These are phyloP conservation scores for Colletotrichum agaves DNA, from an alignment of 2,329 filamentous ascomycete genomes.

Conservation along the genomic window DNA sequence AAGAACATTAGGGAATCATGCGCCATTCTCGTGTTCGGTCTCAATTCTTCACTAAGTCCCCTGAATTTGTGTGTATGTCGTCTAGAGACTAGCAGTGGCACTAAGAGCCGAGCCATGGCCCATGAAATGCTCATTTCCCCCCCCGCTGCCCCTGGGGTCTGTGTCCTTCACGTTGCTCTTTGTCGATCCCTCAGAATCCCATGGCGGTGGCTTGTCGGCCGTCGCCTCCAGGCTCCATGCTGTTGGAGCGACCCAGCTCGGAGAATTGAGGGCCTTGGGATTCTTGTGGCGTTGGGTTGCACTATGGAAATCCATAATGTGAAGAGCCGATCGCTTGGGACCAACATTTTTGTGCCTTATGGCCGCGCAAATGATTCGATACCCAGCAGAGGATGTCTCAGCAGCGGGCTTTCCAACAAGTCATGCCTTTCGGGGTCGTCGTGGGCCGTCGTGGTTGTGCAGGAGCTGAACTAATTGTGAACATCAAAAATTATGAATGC, in stretches of 20 bases:
- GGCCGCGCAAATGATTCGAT: slow-evolving; percentile 24
- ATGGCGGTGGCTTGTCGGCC: slow-evolving; percentile 27
- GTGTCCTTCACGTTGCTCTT: slow-evolving; percentile 21
- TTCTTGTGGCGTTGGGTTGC: slow-evolving; percentile 23
- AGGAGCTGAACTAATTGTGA: background rate
- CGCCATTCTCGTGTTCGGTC: slow-evolving; percentile 29
- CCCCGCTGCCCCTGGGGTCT: slow-evolving; percentile 19
- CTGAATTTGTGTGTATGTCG: slow-evolving; percentile 34
- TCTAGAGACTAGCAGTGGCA: slow-evolving; percentile 29
- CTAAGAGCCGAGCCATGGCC: slow-evolving; percentile 30
- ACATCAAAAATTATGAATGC: slow-evolving; percentile 17
- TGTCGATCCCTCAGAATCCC: slow-evolving; percentile 29
- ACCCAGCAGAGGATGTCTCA: background rate
- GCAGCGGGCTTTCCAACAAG: background rate
- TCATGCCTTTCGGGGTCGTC: background rate
- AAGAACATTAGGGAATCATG: slow-evolving; percentile 34
- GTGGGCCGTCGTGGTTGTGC: slow-evolving; percentile 3
- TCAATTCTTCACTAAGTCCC: slow-evolving; percentile 19
- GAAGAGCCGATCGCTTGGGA: slow-evolving; percentile 21
- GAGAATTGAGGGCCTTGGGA: slow-evolving; percentile 32
- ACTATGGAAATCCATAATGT: slow-evolving; percentile 20
- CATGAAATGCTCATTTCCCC: slow-evolving; percentile 25
- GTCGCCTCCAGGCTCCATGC: slow-evolving; percentile 32
- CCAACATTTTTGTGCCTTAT: slow-evolving; percentile 9
- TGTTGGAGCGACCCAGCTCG: slow-evolving; percentile 30